Percentiles rank a stretch among this genome's conserved stretches.
These are phyloP conservation scores for Trametes maxima DNA, from an alignment of 768 basidiomycete species.

Conservation along the genomic window DNA sequence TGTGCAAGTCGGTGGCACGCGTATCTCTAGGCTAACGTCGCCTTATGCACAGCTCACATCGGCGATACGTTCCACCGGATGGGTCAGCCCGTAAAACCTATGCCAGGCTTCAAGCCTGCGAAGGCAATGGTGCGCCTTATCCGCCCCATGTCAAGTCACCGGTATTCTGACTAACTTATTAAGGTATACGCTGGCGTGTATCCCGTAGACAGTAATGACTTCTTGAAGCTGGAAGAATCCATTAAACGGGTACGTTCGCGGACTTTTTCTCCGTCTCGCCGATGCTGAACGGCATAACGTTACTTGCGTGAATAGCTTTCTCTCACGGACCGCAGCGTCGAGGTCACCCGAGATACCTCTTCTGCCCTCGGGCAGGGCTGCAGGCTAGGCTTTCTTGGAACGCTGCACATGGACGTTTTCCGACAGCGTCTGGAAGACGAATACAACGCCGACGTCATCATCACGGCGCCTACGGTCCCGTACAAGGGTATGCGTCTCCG, in stretches of 20 bases:
- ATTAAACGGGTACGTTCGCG: conserved; percentile 71
- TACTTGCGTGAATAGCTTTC: conserved; percentile 54
- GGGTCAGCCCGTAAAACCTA: conserved; percentile 73
- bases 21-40: background rate
- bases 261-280: conserved; percentile 11
- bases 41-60: conserved; percentile 67
- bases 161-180: background rate
- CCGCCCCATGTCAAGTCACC: background rate
- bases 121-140: conserved; percentile 80
- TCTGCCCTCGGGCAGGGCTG: conserved; percentile 94
- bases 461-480: conserved; percentile 95
- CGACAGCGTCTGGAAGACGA: conserved; percentile 97
- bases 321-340: conserved; percentile 86
- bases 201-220: conserved; percentile 89
- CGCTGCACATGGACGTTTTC: conserved; percentile 95
- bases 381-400: conserved; percentile 92
- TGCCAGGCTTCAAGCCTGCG: conserved; percentile 89
- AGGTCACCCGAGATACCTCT: conserved; percentile 89
- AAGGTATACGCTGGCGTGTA: conserved; percentile 95
- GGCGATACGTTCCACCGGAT: conserved; percentile 89
- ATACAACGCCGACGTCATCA: conserved; percentile 90
- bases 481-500: conserved; percentile 64
- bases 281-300: background rate
- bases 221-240: conserved; percentile 93
- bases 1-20: background rate